Conservation (phyloP, 345 rosid species). For the Litchi chinensis region DNA sequence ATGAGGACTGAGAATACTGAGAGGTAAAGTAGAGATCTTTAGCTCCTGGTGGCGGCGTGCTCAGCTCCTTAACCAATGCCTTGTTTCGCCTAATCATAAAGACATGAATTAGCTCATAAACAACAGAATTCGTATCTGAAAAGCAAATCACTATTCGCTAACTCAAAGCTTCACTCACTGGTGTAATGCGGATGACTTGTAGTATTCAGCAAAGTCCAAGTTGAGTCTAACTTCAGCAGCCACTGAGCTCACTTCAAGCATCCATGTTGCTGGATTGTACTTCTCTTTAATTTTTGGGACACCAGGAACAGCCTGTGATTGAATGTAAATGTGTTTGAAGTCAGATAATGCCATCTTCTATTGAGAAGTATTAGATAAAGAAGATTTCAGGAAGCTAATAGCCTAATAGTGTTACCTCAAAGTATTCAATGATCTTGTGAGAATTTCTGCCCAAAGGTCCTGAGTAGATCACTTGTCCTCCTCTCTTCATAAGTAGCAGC, state of each 20-base stretch:
- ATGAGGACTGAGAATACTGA: constrained; percentile 49
- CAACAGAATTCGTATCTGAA: too few relatives aligned
- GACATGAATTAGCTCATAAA: constrained; percentile 13
- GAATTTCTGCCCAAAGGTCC: constrained; percentile 77
- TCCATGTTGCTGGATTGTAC: constrained; percentile 89
- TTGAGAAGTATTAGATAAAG: background rate
- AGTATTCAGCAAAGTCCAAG: constrained; percentile 74
- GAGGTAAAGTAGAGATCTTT: constrained; percentile 52
- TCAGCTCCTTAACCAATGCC: constrained; percentile 56
- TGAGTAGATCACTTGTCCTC: constrained; percentile 76
- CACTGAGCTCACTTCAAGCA: constrained; percentile 85
- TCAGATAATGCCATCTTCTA: constrained; percentile 10
- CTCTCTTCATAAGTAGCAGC: constrained; percentile 79
- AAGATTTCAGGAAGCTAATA: background rate
- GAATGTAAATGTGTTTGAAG: background rate
- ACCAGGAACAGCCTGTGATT: constrained; percentile 57
- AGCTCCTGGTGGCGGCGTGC: constrained; percentile 52
- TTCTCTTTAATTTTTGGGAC: constrained; percentile 64
- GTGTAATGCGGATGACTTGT: constrained; percentile 54
- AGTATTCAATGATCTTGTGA: constrained; percentile 68
- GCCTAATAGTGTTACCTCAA: constrained; percentile 46
- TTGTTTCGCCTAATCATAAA: constrained; percentile 51
- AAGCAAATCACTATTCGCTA: background rate
- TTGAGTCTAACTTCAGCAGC: constrained; percentile 69
- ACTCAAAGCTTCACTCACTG: constrained; percentile 46